Conservation (phyloP, 1,284 basidiomycete genomes). For the Erythrobasidium hasegawianum region DNA sequence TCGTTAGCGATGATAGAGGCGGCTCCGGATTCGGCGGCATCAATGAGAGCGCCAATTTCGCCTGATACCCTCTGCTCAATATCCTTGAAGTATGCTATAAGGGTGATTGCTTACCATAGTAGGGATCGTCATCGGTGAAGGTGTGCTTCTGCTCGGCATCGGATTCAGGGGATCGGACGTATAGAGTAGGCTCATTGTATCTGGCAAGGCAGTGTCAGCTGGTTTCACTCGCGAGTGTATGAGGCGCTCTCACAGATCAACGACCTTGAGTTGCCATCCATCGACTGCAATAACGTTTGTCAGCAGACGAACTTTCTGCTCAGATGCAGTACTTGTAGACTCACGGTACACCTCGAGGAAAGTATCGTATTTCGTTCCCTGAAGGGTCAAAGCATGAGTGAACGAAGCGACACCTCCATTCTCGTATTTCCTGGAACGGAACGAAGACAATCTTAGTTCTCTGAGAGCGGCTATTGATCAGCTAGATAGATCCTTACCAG, state of each 20-base stretch:
- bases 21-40: conserved; percentile 39
- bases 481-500: conserved; percentile 45
- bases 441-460: too few relatives aligned
- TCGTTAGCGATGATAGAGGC: conserved; percentile 19
- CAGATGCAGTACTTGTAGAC: too few relatives aligned
- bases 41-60: conserved; percentile 41
- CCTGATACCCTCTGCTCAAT: not conserved
- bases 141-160: conserved; percentile 66
- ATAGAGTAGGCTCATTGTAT: conserved; percentile 66
- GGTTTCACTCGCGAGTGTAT: too few relatives aligned
- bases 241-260: conserved; percentile 64
- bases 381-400: conserved; percentile 79
- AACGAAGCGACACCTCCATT: conserved; percentile 86
- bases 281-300: conserved; percentile 70
- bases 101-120: conserved; percentile 55
- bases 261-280: conserved; percentile 72
- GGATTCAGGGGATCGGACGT: conserved; percentile 76
- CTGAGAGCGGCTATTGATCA: conserved; percentile 39
- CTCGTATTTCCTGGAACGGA: conserved; percentile 71
- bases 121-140: conserved; percentile 57
- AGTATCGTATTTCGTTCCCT: conserved; percentile 76
- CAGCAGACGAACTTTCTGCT: too few relatives aligned
- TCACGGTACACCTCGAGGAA: conserved; percentile 64
- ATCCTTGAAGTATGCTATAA: too few relatives aligned
- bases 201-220: too few relatives aligned